Percentiles rank a stretch among this genome's conserved stretches.
These are phyloP conservation scores for Boletus pseudopeckii DNA, from an alignment of 768 basidiomycete genomes.

Conservation along the genomic window DNA sequence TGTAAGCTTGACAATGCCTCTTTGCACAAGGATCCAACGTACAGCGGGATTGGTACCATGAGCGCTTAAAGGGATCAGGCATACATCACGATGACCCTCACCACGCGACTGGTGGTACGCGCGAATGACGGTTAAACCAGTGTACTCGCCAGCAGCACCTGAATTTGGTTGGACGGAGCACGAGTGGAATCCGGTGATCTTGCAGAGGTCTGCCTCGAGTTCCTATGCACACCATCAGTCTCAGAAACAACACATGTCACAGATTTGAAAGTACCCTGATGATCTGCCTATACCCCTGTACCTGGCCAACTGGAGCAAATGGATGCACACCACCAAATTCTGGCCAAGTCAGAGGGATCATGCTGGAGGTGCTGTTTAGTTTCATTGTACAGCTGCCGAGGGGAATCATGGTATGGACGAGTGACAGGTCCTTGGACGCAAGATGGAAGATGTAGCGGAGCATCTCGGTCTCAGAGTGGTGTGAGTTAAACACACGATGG, in stretches of 20 bases:
- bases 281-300: conserved; percentile 77
- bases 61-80: conserved; percentile 91
- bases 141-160: conserved; percentile 95
- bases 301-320: conserved; percentile 87
- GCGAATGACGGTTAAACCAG: conserved; percentile 90
- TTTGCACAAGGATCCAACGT: conserved; percentile 27
- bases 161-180: conserved; percentile 99
- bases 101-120: conserved; percentile 92
- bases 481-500: conserved; percentile 92
- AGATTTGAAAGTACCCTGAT: conserved; percentile 53
- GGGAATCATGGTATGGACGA: conserved; percentile 95
- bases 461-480: conserved; percentile 99
- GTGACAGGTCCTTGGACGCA: conserved; percentile 89
- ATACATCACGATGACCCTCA: conserved; percentile 83
- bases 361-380: conserved; percentile 95
- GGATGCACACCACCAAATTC: conserved; percentile 91
- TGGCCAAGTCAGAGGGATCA: conserved; percentile 94
- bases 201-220: conserved; percentile 86
- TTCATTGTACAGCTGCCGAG: conserved; percentile 98
- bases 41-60: conserved; percentile 99
- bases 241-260: not conserved
- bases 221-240: conserved; percentile 50
- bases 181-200: conserved; percentile 93
- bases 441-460: conserved; percentile 93
- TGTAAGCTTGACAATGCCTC: conserved; percentile 12